phyloP scores from a whole-genome alignment of 257 asterid species.

The Solanum gandarillasii region DNA sequence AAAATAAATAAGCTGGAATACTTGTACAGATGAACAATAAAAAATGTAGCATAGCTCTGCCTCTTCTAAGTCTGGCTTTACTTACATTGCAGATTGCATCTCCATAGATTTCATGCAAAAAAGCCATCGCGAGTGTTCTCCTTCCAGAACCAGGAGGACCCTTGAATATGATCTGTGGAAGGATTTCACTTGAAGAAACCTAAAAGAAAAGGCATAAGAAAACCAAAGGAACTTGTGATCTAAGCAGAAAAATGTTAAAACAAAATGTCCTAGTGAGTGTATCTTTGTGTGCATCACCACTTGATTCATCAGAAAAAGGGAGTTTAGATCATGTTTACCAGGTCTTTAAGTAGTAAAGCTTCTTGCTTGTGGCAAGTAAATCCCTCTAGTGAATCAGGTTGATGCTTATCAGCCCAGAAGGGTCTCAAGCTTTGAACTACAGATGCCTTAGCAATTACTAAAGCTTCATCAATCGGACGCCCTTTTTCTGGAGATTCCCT shows the following conservation, averaged over 20 bases:
- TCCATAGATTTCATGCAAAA: conserved; percentile 64
- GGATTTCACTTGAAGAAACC: conserved; percentile 33
- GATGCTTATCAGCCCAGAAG: conserved; percentile 80
- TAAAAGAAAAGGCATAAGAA: not conserved
- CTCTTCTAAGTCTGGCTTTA: not conserved
- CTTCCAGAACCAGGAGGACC: conserved; percentile 81
- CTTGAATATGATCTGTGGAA: conserved; percentile 58
- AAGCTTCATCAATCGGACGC: conserved; percentile 49
- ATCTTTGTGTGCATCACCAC: not conserved
- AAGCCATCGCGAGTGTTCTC: conserved; percentile 59
- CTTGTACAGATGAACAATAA: not conserved
- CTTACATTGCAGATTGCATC: conserved; percentile 58
- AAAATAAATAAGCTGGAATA: no score
- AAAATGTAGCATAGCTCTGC: not conserved
- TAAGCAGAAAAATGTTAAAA: not conserved
- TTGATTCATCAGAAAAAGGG: not conserved
- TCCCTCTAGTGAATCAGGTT: conserved; percentile 42
- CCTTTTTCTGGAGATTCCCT: conserved; percentile 49
- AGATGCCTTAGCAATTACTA: conserved; percentile 53
- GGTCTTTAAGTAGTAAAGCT: conserved; percentile 52
- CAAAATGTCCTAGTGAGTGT: not conserved
- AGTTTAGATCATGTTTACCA: conserved; percentile 25
- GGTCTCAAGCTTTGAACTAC: conserved; percentile 65
- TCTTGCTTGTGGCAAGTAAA: conserved; percentile 73
- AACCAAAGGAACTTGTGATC: not conserved